Conservation (phyloP, 75 land plant genomes). For the Larix kaempferi region DNA sequence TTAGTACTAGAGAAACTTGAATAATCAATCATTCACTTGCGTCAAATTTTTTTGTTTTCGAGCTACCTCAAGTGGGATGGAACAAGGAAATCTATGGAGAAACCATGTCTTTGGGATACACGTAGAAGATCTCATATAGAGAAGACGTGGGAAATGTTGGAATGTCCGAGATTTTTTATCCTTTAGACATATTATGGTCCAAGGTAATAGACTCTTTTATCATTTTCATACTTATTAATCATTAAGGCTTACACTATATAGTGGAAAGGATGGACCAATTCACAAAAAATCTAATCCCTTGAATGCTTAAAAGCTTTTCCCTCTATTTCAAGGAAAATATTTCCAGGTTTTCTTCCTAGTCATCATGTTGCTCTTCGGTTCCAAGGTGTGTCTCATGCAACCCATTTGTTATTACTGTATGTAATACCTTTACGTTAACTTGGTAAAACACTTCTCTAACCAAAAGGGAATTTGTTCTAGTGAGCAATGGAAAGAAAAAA, state of each 20-base stretch:
- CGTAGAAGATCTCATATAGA: constrained; percentile 87
- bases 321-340: too few relatives aligned
- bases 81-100: not conserved
- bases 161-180: constrained; percentile 87
- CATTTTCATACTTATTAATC: too few relatives aligned
- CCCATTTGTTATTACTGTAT: not conserved
- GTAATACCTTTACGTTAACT: not conserved
- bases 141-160: constrained; percentile 96
- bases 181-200: constrained; percentile 42
- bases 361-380: not conserved
- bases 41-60: too few relatives aligned
- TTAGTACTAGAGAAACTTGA: too few relatives aligned
- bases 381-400: not conserved
- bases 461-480: too few relatives aligned
- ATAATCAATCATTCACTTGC: too few relatives aligned
- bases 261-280: too few relatives aligned
- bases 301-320: too few relatives aligned
- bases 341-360: not conserved
- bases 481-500: too few relatives aligned
- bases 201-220: constrained; percentile 40
- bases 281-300: too few relatives aligned
- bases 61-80: too few relatives aligned
- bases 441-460: not conserved
- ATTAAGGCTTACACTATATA: too few relatives aligned
- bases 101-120: constrained; percentile 87